phyloP scores from a whole-genome alignment of 2,329 filamentous ascomycete genomes.

The Metarhizium guizhouense region DNA sequence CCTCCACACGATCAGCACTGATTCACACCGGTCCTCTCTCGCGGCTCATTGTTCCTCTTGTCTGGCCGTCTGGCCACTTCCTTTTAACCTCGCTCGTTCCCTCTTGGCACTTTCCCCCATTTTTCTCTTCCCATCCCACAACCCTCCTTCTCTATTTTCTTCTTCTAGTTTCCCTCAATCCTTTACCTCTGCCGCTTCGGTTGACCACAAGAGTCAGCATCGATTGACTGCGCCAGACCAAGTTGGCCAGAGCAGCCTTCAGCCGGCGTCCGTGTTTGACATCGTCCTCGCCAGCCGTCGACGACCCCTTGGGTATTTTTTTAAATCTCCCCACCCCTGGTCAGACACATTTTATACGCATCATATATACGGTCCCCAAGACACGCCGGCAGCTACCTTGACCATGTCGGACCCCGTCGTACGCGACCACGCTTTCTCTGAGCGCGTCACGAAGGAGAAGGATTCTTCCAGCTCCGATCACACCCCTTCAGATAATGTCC shows the following conservation, averaged over 20 bases:
- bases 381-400: too few relatives aligned
- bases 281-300: too few relatives aligned
- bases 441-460: conserved; percentile 3
- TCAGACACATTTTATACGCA: not conserved
- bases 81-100: not conserved
- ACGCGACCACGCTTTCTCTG: conserved; percentile 5
- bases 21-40: not conserved
- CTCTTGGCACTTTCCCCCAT: not conserved
- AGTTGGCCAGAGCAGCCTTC: not conserved
- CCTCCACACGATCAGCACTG: conserved; percentile 2
- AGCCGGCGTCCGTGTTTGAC: not conserved
- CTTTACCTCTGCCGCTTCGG: not conserved
- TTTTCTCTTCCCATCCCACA: not conserved
- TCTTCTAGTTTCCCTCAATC: not conserved
- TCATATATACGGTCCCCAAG: not conserved
- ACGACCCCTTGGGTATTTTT: not conserved
- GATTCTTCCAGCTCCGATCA: conserved; percentile 5
- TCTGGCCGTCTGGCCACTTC: not conserved
- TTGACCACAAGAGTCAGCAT: not conserved
- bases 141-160: not conserved
- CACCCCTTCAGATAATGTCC: conserved; percentile 15
- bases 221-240: not conserved
- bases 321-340: not conserved
- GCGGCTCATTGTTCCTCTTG: not conserved
- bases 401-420: conserved; percentile 4